Conservation (phyloP, 352 stramenopile species). For the Pythium aphanidermatum region DNA sequence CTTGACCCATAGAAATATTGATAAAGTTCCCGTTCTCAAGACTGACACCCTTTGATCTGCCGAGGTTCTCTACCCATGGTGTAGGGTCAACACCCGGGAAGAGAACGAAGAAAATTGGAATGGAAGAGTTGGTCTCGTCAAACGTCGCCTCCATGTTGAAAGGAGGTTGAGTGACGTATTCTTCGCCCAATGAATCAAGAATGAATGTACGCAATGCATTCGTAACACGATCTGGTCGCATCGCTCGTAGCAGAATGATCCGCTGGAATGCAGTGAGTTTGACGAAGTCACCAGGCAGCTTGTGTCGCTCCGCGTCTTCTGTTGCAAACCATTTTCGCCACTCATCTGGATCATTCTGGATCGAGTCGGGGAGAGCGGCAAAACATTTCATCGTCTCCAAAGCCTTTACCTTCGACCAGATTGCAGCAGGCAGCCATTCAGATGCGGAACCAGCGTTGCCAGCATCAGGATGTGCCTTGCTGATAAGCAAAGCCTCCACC, state of each 20-base stretch:
- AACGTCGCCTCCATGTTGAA: constrained; percentile 93
- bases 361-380: constrained; percentile 89
- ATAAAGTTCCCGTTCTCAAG: constrained; percentile 94
- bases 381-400: constrained; percentile 91
- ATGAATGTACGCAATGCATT: constrained; percentile 92
- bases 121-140: constrained; percentile 86
- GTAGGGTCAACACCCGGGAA: constrained; percentile 94
- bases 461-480: constrained; percentile 77
- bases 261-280: constrained; percentile 79
- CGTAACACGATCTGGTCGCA: constrained; percentile 93
- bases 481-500: constrained; percentile 90
- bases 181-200: constrained; percentile 79
- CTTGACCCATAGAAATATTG: constrained; percentile 93
- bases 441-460: constrained; percentile 91
- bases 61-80: constrained; percentile 92
- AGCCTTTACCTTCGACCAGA: constrained; percentile 93
- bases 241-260: constrained; percentile 87
- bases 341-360: constrained; percentile 96
- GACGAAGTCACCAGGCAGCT: constrained; percentile 91
- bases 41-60: constrained; percentile 81
- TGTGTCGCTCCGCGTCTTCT: constrained; percentile 91
- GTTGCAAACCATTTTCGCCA: constrained; percentile 96
- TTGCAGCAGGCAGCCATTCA: constrained; percentile 87
- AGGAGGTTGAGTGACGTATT: constrained; percentile 88
- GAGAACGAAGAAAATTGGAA: constrained; percentile 95